Base-by-base conservation (phyloP, 768 basidiomycete species). In the Dacryopinax primogenitus region DNA sequence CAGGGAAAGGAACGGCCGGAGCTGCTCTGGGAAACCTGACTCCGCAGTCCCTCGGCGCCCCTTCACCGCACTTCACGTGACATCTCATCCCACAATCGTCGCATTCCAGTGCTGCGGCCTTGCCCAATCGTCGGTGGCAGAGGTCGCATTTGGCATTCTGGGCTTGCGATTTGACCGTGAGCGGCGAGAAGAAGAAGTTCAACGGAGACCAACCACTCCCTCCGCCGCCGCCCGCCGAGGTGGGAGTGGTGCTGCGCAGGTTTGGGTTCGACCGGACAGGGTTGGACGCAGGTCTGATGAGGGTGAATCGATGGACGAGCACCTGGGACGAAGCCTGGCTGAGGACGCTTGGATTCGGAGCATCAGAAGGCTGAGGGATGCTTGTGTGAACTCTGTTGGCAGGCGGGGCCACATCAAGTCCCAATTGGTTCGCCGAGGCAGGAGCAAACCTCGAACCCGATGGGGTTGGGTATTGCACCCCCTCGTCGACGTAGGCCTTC, bases 51-150 rank as follows among this genome's bases (percentile, higher is more conserved):
- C 80, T 78, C 11, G 90, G 90, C 13, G 90, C 90, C 51, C 82
- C 71, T 72, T 93, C 90, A 18, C 90, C 90, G 70, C 91, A 93
- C 72, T 90, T 91, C 68, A 89, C 80, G 71, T 93, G 90, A n/a
- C 65, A 87, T 84, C 84, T 81, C 70, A 90, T 75, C 30, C 87
- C 86, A 74, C 92, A 94, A 74, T 94, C 92, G 73, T 94, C 92
- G 72, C 92, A 95, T 70, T 88, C 84, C 21, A 94, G 76, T 33
- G 87, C 82, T 23, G 90, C 85, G 73, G 91, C 93, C 86, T 88
- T 86, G 13, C 91, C 91, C 37, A 95, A 78, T 58, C 89, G 78
- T 79, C 92, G 93, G 44, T 73, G 71, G 71, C 92, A 95, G 18
- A 92, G 75, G 74, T 90, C 90, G 70, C 92, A 95, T 72, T 87